Base-by-base conservation (phyloP, 2,329 filamentous ascomycete species). In the Colletotrichum simmondsii region DNA sequence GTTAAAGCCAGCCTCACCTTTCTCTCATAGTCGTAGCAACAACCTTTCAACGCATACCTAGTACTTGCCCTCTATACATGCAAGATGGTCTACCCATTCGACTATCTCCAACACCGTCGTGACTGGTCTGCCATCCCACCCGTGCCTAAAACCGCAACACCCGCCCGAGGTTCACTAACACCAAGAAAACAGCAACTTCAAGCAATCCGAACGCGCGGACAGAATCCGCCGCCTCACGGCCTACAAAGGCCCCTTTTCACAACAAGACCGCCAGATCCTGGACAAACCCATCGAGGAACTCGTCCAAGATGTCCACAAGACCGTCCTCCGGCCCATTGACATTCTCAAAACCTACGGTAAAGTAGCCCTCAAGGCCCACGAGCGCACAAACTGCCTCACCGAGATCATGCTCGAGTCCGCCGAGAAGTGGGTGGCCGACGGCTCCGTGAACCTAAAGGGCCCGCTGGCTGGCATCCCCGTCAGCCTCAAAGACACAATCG, bases 291-390 rank as follows among this genome's bases (percentile, higher is more conserved):
- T 98, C 73, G 90, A 93, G 75, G 87, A 93, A 70, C 90, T 98
- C 4, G 95, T 98, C 6, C 84, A 91, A 74, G 90, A 93, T 84
- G 93, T 98, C 4, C 94, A 96, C 37, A 88, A 90, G n/a, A 89
- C 91, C 57, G 83, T 86, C 65, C 85, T 91, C 61, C 87, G 89
- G 14, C 92, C 95, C 0, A 80, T 92, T 28, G 91, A 95, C 74
- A 89, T 98, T 59, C 90, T 98, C n/a, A 91, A 87, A 72, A 91
- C 95, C 12, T 98, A 98, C 80, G 93, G 93, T 78, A 98, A 97
- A 82, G 92, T 96, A 24, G 93, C 95, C 0, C 81, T 97, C 65
- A 92, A 92, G 78, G 95, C 95, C 1, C 96, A 98, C 46, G 88
- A 92, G 74, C 93, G 93, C 83, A 98, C 95, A 2, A 98, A 98